phyloP scores from a whole-genome alignment of 306 rosid genomes.

The Spatholobus suberectus region DNA sequence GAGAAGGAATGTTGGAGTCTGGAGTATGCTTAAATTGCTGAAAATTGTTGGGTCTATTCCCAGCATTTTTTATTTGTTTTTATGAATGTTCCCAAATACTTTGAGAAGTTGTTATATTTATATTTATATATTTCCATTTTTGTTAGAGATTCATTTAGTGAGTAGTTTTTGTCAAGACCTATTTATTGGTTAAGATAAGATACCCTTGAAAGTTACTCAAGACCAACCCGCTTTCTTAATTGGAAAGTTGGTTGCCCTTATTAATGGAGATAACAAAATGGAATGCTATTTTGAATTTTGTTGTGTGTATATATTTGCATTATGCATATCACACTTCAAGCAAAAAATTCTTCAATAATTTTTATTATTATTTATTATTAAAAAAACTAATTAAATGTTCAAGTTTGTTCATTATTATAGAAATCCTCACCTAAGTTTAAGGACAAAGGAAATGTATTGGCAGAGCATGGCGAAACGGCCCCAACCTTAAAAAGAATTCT shows the following conservation, averaged over 20 bases:
- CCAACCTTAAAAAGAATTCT: not conserved
- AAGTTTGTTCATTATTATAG: not conserved
- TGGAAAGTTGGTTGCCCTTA: not conserved
- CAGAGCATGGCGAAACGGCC: not conserved
- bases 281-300: not conserved
- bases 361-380: not conserved
- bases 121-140: not conserved
- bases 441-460: not conserved
- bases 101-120: not conserved
- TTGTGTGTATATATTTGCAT: not conserved
- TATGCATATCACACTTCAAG: not conserved
- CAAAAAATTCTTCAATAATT: not conserved
- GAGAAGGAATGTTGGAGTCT: not conserved
- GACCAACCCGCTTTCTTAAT: constrained; percentile 7
- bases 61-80: not conserved
- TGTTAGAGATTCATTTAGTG: not conserved
- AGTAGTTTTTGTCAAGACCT: not conserved
- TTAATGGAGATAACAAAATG: not conserved
- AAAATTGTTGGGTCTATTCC: not conserved
- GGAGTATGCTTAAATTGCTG: not conserved
- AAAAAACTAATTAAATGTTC: not conserved
- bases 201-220: constrained; percentile 31
- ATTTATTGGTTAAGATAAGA: not conserved
- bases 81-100: not conserved
- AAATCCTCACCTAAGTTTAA: not conserved